Percentiles rank a stretch among this genome's conserved stretches.
Conservation (phyloP, 345 rosid species). For the Capsella bursapastoris region DNA sequence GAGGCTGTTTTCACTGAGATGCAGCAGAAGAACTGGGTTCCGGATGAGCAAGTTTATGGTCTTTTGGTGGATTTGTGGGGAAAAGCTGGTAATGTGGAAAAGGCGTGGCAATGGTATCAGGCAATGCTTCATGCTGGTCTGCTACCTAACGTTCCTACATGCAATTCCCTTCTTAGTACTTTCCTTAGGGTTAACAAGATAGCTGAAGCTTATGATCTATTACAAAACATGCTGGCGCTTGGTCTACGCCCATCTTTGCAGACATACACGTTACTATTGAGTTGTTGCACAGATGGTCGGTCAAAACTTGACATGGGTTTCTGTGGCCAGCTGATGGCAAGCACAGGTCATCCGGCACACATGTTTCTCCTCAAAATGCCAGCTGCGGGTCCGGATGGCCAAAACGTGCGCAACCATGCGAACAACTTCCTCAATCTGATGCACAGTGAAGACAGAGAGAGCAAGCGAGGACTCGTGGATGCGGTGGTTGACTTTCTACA, state of each 20-base stretch:
- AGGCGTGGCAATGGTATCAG: slow-evolving; percentile 87
- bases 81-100: slow-evolving; percentile 81
- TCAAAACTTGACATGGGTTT: slow-evolving; percentile 72
- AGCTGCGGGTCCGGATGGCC: slow-evolving; percentile 85
- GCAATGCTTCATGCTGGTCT: slow-evolving; percentile 80
- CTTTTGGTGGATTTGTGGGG: slow-evolving; percentile 96
- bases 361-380: slow-evolving; percentile 79
- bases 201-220: slow-evolving; percentile 72
- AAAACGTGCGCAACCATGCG: slow-evolving; percentile 77
- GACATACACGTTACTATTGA: slow-evolving; percentile 87
- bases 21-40: slow-evolving; percentile 81
- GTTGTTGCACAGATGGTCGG: slow-evolving; percentile 82
- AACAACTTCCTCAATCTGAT: slow-evolving; percentile 78
- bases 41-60: slow-evolving; percentile 93
- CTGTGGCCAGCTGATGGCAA: slow-evolving; percentile 77
- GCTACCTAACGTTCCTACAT: slow-evolving; percentile 92
- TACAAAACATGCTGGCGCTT: slow-evolving; percentile 71
- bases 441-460: slow-evolving; percentile 97
- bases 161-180: slow-evolving; percentile 90
- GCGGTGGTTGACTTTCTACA: slow-evolving; percentile 90
- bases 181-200: slow-evolving; percentile 74
- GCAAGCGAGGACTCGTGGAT: slow-evolving; percentile 94
- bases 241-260: slow-evolving; percentile 79
- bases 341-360: slow-evolving; percentile 87
- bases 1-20: slow-evolving; percentile 81